Conservation (phyloP, 108 stramenopile genomes). For the Cyclotella distinguenda region DNA sequence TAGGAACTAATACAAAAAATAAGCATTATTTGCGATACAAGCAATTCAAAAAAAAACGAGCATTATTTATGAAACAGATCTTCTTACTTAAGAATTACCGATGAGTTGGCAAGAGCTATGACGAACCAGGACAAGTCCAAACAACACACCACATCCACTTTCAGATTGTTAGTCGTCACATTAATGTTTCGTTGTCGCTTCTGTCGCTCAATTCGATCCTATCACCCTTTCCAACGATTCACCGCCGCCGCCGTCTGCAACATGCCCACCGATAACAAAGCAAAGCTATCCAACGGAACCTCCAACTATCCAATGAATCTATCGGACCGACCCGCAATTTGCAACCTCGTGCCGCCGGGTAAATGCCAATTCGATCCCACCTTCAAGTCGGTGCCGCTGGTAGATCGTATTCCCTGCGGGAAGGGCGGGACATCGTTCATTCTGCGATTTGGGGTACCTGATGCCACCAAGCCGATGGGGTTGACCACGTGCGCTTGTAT, state of each 20-base stretch:
- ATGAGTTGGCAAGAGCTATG: too few relatives aligned
- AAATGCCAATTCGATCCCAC: constrained; percentile 72
- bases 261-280: constrained; percentile 4
- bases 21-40: too few relatives aligned
- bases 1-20: too few relatives aligned
- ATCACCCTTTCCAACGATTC: not conserved
- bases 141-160: too few relatives aligned
- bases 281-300: not conserved
- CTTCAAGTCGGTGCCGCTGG: constrained; percentile 49
- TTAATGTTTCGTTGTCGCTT: not conserved
- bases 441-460: constrained; percentile 74
- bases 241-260: not conserved
- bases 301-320: constrained; percentile 26
- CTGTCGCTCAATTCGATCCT: not conserved
- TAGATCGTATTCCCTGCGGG: constrained; percentile 51
- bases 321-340: constrained; percentile 28
- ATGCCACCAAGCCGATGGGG: constrained; percentile 54
- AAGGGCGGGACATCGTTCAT: constrained; percentile 54
- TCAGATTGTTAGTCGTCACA: not conserved
- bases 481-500: constrained; percentile 90
- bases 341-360: constrained; percentile 59
- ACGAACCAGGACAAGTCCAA: too few relatives aligned
- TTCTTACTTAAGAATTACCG: too few relatives aligned
- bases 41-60: too few relatives aligned
- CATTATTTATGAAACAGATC: too few relatives aligned